These are phyloP conservation scores for Globisporangium recalcitrans DNA, from an alignment of 352 stramenopile genomes.

Conservation along the genomic window DNA sequence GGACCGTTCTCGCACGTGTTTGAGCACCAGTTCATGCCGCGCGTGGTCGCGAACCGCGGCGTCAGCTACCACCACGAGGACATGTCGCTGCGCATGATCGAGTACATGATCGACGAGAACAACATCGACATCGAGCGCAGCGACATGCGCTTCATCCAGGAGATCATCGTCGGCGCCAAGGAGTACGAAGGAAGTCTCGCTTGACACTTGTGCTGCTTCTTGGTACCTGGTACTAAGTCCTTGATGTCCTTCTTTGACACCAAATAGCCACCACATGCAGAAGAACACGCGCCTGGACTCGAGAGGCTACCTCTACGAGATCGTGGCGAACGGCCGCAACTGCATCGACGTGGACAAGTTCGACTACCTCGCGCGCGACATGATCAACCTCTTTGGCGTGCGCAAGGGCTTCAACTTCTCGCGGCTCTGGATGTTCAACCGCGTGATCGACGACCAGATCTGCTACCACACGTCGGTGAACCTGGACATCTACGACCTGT, in stretches of 20 bases:
- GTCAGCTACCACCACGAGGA: constrained; percentile 73
- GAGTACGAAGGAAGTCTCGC: constrained; percentile 23
- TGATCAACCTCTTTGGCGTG: constrained; percentile 80
- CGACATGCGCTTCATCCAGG: constrained; percentile 72
- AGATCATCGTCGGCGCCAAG: constrained; percentile 79
- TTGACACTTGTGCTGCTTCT: neutral
- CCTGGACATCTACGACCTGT: constrained; percentile 86
- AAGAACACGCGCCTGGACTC: constrained; percentile 33
- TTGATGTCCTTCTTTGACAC: neutral
- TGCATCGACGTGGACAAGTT: constrained; percentile 92
- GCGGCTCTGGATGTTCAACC: constrained; percentile 77
- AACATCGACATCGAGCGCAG: constrained; percentile 64
- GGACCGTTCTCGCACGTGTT: constrained; percentile 96
- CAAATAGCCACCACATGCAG: constrained; percentile 39
- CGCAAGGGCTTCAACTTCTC: constrained; percentile 75
- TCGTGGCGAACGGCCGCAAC: constrained; percentile 88
- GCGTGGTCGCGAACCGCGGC: constrained; percentile 29
- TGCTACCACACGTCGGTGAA: constrained; percentile 88
- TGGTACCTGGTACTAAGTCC: neutral
- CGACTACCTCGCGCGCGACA: constrained; percentile 87
- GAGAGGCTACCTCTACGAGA: constrained; percentile 86
- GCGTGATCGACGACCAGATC: constrained; percentile 83
- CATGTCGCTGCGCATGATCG: constrained; percentile 77
- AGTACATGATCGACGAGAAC: constrained; percentile 79
- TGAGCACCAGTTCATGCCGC: constrained; percentile 87